Percentiles rank a stretch among this genome's conserved stretches.
phyloP scores from a whole-genome alignment of 2,329 filamentous ascomycete species.

The Hypoxylon sp. region DNA sequence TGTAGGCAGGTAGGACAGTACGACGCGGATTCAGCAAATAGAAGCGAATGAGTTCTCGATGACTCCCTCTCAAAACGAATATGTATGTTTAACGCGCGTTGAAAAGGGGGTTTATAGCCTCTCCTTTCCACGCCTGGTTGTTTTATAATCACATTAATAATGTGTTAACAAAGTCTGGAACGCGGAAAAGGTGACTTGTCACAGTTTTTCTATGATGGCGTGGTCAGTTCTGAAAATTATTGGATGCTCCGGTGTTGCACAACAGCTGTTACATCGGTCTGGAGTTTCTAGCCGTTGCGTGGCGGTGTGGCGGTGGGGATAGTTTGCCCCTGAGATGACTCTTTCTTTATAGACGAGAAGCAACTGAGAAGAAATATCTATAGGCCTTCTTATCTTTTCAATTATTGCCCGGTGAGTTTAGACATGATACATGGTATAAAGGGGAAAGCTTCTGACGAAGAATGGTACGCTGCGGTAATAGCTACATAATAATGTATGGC shows the following conservation, averaged over 20 bases:
- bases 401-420: background rate
- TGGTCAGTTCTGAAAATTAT: constrained; percentile 1
- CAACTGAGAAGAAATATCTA: background rate
- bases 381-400: background rate
- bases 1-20: background rate
- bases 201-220: background rate
- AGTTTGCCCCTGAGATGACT: constrained; percentile 9
- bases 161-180: background rate
- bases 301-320: constrained; percentile 1
- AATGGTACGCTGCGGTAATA: background rate
- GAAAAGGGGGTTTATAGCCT: background rate
- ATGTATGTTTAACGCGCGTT: background rate
- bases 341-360: background rate
- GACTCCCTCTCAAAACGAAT: background rate
- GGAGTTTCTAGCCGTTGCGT: constrained; percentile 8
- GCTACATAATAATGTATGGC: background rate
- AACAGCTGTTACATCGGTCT: constrained; percentile 12
- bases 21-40: background rate
- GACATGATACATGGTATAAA: background rate
- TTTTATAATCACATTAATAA: background rate
- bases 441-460: background rate
- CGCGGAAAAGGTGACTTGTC: background rate
- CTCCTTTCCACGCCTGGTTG: background rate
- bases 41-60: background rate
- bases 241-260: constrained; percentile 12